Base-by-base conservation (phyloP, 2,329 filamentous ascomycete species). In the Amesomyces nigricolor region DNA sequence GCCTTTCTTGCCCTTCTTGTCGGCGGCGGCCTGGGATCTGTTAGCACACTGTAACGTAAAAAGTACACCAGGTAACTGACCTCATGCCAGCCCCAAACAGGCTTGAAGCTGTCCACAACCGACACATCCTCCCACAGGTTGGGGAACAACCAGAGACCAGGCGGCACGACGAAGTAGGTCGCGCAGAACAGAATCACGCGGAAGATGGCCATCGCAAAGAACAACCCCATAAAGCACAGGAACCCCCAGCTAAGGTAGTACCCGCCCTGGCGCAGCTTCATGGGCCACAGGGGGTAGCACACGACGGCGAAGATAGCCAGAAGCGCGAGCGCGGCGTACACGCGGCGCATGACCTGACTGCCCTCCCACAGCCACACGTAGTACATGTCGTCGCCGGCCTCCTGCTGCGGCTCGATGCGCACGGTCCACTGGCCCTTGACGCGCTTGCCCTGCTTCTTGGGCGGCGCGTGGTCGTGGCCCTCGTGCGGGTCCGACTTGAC, bases 81-180 rank as follows among this genome's bases (percentile, higher is more conserved):
- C 82, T 96, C 91, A 71, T 99, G 94, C 94, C 94, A 99, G 58
- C 90, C 94, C 92, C 94, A 99, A 5, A 96, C 74, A 17, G 94
- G 94, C 68, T 87, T 87, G 80, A 99, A 99, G 67, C 89, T 95
- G 70, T 99, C 94, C 72, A 99, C 87, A 75, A 99, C 97, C 7
- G 92, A 95, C 29, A 99, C 94, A 69, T 99, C 94, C 71, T 99
- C 94, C 77, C 96, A 99, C 17, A 99, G 76, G 69, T 99, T 99
- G 47, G 94, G 94, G 74, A 92, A 99, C 44, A 99, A 79, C 94
- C 94, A 99, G n/a, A 99, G 78, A 65, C 94, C 94, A 2, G 94
- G 94, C 3, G 91, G 77, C 0, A 83, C 78, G 14, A 80, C 78
- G 68, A 97, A 95, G 73, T 95, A 91, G 19, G 94, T 97, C 69